Evolutionary conservation across 495 filamentous ascomycete genomes (phyloP).

Genomic region (Rostrohypoxylon terebratum): DNA sequence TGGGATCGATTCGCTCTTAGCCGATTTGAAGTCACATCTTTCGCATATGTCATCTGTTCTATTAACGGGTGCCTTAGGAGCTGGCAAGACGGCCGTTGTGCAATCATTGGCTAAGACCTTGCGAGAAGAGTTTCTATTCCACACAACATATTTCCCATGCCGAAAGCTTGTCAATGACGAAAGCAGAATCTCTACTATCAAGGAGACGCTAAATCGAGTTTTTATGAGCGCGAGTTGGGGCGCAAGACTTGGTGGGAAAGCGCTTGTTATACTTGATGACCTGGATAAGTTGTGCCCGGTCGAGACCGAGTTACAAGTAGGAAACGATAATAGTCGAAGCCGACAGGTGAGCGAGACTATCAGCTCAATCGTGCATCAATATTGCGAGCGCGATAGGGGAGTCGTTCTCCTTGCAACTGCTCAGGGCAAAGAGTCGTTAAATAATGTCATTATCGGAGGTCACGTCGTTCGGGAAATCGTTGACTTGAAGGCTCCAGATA

Average conservation of each 20-base stretch:
- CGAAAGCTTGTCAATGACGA: conserved; percentile 88
- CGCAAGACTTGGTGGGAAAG: conserved; percentile 81
- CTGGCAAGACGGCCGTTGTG: conserved; percentile 85
- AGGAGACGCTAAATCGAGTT: conserved; percentile 82
- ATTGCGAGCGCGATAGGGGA: conserved; percentile 76
- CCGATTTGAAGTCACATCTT: conserved; percentile 75
- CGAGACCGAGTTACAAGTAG: conserved; percentile 92
- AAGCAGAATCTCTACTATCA: conserved; percentile 85
- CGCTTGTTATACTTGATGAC: conserved; percentile 90
- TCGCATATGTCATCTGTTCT: conserved; percentile 89
- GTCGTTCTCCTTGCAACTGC: conserved; percentile 92
- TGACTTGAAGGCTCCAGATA: conserved; percentile 87
- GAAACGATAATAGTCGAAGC: conserved; percentile 89
- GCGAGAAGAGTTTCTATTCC: conserved; percentile 73
- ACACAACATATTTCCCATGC: conserved; percentile 85
- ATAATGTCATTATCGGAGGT: conserved; percentile 81
- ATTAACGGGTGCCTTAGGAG: conserved; percentile 85
- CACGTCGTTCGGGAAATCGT: conserved; percentile 86
- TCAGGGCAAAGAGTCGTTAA: conserved; percentile 87
- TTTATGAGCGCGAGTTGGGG: conserved; percentile 94
- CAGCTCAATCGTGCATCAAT: conserved; percentile 83
- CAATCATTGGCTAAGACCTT: conserved; percentile 72
- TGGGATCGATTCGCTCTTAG: conserved; percentile 82
- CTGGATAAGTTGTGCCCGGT: conserved; percentile 90
- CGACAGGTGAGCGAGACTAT: conserved; percentile 91